Conservation (phyloP, 2,329 filamentous ascomycete genomes). For the Huntiella bhutanensis region DNA sequence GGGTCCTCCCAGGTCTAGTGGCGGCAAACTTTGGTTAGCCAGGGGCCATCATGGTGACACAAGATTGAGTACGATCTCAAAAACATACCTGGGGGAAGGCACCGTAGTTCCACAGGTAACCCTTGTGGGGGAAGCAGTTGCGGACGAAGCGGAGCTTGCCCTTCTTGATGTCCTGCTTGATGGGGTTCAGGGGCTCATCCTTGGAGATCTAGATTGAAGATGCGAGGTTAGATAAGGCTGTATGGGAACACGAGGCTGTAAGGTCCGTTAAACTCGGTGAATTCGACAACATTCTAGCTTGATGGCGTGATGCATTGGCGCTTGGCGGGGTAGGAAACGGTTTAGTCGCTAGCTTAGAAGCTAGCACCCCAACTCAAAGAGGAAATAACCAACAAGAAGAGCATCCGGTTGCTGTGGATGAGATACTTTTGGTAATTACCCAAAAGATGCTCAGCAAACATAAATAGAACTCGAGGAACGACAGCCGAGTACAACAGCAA, state of each 20-base stretch:
- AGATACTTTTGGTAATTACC: too few relatives aligned
- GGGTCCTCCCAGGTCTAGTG: conserved; percentile 95
- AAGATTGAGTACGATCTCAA: background rate
- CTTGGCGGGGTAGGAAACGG: too few relatives aligned
- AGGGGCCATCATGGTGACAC: background rate
- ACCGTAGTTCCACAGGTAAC: conserved; percentile 99
- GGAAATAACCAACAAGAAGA: too few relatives aligned
- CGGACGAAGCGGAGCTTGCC: conserved; percentile 98
- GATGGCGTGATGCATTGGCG: conserved; percentile 1
- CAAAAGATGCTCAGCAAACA: background rate
- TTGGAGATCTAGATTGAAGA: conserved; percentile 62
- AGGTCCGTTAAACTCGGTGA: too few relatives aligned
- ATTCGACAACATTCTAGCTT: background rate
- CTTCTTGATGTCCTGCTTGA: conserved; percentile 99
- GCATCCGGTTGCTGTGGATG: too few relatives aligned
- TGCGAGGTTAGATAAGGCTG: too few relatives aligned
- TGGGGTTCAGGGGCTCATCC: conserved; percentile 93
- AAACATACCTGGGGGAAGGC: conserved; percentile 80
- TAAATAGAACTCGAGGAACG: background rate
- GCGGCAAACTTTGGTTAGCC: background rate
- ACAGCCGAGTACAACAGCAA: background rate
- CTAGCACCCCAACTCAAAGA: too few relatives aligned
- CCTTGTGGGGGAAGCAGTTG: conserved; percentile 99
- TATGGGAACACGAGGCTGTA: too few relatives aligned
- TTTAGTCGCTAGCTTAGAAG: too few relatives aligned